Conservation (phyloP, 805 yeast genomes). For the Barnettozyma sucrosica region DNA sequence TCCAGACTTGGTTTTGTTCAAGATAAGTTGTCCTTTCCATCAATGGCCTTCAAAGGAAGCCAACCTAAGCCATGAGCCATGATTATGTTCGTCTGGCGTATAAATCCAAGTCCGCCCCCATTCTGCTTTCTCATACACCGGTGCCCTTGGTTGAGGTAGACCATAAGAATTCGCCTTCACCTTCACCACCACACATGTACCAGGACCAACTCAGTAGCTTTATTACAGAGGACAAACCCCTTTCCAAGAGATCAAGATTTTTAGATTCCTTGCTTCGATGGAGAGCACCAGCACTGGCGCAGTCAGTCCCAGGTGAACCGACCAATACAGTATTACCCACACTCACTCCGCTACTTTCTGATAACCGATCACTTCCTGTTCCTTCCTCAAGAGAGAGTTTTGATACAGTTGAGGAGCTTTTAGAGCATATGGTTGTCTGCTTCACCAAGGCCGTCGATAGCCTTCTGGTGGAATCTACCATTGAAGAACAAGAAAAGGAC, state of each 20-base stretch:
- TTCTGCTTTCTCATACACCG: background rate
- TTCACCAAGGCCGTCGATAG: constrained; percentile 1
- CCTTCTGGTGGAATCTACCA: constrained; percentile 1
- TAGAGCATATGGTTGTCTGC: constrained; percentile 2
- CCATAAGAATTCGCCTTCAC: too few species aligned
- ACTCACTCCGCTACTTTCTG: background rate
- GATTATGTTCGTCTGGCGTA: background rate
- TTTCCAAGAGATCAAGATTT: background rate
- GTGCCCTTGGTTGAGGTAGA: background rate
- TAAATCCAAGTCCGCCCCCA: background rate
- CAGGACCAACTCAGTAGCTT: background rate
- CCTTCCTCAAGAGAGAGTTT: background rate
- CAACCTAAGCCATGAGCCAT: background rate
- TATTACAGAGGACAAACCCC: background rate
- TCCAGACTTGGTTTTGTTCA: too few species aligned
- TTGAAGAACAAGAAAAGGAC: background rate
- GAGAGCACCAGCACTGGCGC: too few species aligned
- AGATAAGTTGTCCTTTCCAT: too few species aligned
- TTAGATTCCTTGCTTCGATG: background rate
- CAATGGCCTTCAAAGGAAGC: background rate
- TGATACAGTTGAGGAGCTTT: background rate
- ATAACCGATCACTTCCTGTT: background rate
- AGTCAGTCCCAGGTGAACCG: background rate
- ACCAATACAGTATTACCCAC: background rate
- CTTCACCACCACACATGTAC: too few species aligned